Base-by-base conservation (phyloP, 2,329 filamentous ascomycete genomes). In the Paecilomyces sp. region DNA sequence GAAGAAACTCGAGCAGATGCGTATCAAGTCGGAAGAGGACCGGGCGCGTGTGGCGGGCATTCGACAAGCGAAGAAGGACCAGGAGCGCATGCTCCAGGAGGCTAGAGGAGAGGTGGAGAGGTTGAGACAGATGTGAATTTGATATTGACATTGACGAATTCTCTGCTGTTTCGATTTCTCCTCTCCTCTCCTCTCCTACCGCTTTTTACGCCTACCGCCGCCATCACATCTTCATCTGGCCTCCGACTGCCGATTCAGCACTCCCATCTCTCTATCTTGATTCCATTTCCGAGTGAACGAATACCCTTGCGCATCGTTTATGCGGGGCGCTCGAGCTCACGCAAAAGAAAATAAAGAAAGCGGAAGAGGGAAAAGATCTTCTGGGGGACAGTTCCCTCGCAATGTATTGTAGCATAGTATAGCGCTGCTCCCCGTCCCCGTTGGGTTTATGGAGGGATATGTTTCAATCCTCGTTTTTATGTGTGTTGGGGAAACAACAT, bases 21-120 rank as follows among this genome's bases (percentile, higher is more conserved):
- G 67, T 22, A 65, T 66, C 53, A 68, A 72, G 64, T 69, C 74
- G 50, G 71, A 73, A n/a, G 64, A 69, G 57, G 78, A 80, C 66
- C 69, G 74, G 33, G 61, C 68, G 61, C 69, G 73, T 24, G 72
- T 78, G 55, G 67, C 67, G 18, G 67, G 58, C 51, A 75, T 76
- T 58, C 71, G 76, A 11, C 76, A 79, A 65, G 72, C 71, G 34
- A 76, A 76, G 68, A 75, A 75, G 68, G 77, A 79, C 60, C 74
- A 79, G 65, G 74, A 78, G 67, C 70, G 71, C 36, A 75, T 79
- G 68, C 64, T 80, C 63, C 70, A 74, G 62, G 75, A 75, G 61
- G 77, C 78, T 25, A 72, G 73, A 61, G 76, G 75, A 61, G 76
- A 78, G 61, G 72, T 77, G 25, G 76, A 77, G 63, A 76, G 72